Percentiles rank a stretch among this genome's conserved stretches.
Evolutionary conservation across 805 yeast genomes (phyloP).

Genomic region (Kodamaea kaohsiungensis): DNA sequence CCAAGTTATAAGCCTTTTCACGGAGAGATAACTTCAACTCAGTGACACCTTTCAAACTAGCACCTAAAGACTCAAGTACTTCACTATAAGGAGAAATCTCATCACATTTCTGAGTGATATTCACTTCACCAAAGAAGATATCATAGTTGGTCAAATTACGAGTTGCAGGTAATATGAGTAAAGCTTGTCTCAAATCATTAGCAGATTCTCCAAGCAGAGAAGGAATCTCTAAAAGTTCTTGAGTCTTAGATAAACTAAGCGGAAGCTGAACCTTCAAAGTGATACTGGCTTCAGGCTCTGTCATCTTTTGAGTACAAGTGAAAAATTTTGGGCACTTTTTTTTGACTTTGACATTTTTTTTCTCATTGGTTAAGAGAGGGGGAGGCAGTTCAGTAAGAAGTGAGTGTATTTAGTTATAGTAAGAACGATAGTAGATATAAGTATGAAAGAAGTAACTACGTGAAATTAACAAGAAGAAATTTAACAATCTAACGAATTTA

Average conservation of each 20-base stretch:
- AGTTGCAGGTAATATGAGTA: constrained; percentile 57
- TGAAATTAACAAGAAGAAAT: background rate
- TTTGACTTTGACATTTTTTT: background rate
- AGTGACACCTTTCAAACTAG: constrained; percentile 20
- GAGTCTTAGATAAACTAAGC: constrained; percentile 17
- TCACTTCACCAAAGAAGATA: constrained; percentile 38
- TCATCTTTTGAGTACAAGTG: constrained; percentile 7
- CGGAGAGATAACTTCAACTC: constrained; percentile 46
- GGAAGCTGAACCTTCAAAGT: constrained; percentile 25
- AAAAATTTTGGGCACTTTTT: constrained; percentile 12
- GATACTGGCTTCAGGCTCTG: constrained; percentile 10
- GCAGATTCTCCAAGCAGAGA: constrained; percentile 47
- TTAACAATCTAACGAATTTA: too few species aligned
- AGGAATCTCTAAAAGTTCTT: constrained; percentile 29
- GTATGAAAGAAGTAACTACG: background rate
- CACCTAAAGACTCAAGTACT: constrained; percentile 22
- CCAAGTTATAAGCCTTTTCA: constrained; percentile 60
- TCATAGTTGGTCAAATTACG: constrained; percentile 63
- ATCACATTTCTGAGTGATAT: constrained; percentile 28
- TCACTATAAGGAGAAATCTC: constrained; percentile 24
- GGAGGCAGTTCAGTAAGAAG: too few species aligned
- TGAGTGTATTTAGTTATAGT: too few species aligned
- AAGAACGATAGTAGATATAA: background rate
- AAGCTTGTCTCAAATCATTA: constrained; percentile 56
- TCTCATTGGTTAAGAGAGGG: background rate